These are phyloP conservation scores for Pyrenochaeta sp. DNA, from an alignment of 2,329 filamentous ascomycete species.

Conservation along the genomic window DNA sequence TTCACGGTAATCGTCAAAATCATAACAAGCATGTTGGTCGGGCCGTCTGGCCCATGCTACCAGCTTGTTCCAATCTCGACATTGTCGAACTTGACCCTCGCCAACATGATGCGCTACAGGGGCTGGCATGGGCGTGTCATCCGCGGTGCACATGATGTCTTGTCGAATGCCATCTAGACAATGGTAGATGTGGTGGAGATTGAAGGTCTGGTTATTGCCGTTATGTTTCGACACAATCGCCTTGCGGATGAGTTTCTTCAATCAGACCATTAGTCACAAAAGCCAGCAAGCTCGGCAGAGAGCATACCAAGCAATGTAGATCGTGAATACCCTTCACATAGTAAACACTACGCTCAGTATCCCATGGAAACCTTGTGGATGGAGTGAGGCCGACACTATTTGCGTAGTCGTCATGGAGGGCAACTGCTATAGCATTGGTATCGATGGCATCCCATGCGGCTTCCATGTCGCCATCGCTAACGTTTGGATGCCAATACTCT, in stretches of 20 bases:
- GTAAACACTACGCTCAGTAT: slow-evolving; percentile 46
- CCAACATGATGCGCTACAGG: slow-evolving; percentile 31
- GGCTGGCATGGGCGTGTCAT: slow-evolving; percentile 48
- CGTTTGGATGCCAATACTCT: slow-evolving; percentile 43
- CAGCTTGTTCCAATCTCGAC: slow-evolving; percentile 45
- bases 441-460: slow-evolving; percentile 47
- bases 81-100: slow-evolving; percentile 40
- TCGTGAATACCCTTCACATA: slow-evolving; percentile 48
- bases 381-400: slow-evolving; percentile 31
- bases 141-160: slow-evolving; percentile 46
- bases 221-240: slow-evolving; percentile 42
- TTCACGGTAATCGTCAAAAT: slow-evolving; percentile 47
- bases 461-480: slow-evolving; percentile 34
- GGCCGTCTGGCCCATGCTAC: slow-evolving; percentile 41
- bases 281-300: too few species aligned
- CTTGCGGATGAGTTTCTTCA: slow-evolving; percentile 46
- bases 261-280: neutral
- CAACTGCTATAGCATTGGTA: slow-evolving; percentile 43
- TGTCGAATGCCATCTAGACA: slow-evolving; percentile 46
- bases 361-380: slow-evolving; percentile 46
- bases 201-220: slow-evolving; percentile 30
- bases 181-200: slow-evolving; percentile 42
- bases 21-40: slow-evolving; percentile 44
- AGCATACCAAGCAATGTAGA: slow-evolving; percentile 43
- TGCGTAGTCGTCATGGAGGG: slow-evolving; percentile 40